These are phyloP conservation scores for Pleurozium schreberi DNA, from an alignment of 225 moss, liverwort and hornwort species.

Conservation along the genomic window DNA sequence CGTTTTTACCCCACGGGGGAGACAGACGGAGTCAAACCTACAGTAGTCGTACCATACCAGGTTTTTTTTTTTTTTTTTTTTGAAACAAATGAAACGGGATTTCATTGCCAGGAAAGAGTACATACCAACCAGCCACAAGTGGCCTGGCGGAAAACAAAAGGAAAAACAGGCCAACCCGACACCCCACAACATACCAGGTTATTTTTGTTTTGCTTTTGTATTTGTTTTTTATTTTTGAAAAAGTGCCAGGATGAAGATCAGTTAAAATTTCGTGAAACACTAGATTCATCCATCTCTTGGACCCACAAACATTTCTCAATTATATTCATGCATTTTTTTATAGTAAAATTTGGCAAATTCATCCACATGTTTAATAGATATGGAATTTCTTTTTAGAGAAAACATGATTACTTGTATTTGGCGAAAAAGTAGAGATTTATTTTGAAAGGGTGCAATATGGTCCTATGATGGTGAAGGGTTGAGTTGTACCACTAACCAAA, in stretches of 20 bases:
- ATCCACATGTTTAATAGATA: neutral
- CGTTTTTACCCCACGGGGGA: neutral
- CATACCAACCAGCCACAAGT: no score
- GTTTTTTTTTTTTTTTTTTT: neutral
- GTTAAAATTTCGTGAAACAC: neutral
- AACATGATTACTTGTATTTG: neutral
- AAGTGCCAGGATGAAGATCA: neutral
- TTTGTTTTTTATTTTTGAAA: neutral
- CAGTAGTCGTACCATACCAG: no score
- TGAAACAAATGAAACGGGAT: no score
- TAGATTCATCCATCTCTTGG: neutral
- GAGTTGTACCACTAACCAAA: neutral
- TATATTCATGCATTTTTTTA: neutral
- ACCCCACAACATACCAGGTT: no score
- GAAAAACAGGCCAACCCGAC: no score
- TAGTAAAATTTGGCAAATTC: neutral
- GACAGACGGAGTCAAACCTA: neutral
- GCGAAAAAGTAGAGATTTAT: neutral
- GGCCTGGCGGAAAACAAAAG: no score
- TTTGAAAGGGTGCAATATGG: neutral
- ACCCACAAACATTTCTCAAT: neutral
- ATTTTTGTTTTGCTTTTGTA: no score
- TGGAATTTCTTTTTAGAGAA: fast-evolving
- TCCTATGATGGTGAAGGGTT: neutral
- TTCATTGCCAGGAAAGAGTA: no score